Percentiles rank a stretch among this genome's conserved stretches.
These are phyloP conservation scores for Macrophomina tecta DNA, from an alignment of 2,329 filamentous ascomycete genomes.

Conservation along the genomic window DNA sequence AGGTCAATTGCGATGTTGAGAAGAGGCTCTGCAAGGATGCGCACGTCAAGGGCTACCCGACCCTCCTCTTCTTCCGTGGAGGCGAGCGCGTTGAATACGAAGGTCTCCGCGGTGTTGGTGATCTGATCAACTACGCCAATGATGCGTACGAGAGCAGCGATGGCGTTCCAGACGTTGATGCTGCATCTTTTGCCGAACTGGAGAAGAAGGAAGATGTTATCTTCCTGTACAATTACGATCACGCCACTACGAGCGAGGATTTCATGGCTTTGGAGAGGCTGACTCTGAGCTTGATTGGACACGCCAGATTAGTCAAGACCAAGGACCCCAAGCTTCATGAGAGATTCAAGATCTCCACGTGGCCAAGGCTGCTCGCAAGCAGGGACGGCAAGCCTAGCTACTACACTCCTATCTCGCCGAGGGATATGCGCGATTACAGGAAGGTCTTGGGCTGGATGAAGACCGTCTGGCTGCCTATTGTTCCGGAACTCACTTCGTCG, in stretches of 20 bases:
- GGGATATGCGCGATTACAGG: constrained; percentile 85
- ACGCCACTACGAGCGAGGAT: constrained; percentile 91
- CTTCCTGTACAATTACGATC: constrained; percentile 97
- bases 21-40: constrained; percentile 91
- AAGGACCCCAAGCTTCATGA: constrained; percentile 76
- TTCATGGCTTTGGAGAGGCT: constrained; percentile 87
- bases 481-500: constrained; percentile 87
- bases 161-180: constrained; percentile 82
- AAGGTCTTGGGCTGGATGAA: constrained; percentile 91
- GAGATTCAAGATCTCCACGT: constrained; percentile 93
- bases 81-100: constrained; percentile 92
- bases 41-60: constrained; percentile 79
- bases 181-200: constrained; percentile 75
- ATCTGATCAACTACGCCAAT: constrained; percentile 84
- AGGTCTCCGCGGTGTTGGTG: constrained; percentile 87
- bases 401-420: constrained; percentile 83
- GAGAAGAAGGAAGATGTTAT: constrained; percentile 95
- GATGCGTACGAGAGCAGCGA: constrained; percentile 79
- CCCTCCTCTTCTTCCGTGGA: constrained; percentile 89
- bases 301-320: constrained; percentile 91
- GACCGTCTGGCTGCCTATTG: constrained; percentile 92
- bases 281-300: constrained; percentile 85
- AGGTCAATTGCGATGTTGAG: constrained; percentile 93
- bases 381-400: constrained; percentile 89
- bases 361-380: constrained; percentile 90